These are phyloP conservation scores for Pythium guiyangense DNA, from an alignment of 352 stramenopile species.

Conservation along the genomic window DNA sequence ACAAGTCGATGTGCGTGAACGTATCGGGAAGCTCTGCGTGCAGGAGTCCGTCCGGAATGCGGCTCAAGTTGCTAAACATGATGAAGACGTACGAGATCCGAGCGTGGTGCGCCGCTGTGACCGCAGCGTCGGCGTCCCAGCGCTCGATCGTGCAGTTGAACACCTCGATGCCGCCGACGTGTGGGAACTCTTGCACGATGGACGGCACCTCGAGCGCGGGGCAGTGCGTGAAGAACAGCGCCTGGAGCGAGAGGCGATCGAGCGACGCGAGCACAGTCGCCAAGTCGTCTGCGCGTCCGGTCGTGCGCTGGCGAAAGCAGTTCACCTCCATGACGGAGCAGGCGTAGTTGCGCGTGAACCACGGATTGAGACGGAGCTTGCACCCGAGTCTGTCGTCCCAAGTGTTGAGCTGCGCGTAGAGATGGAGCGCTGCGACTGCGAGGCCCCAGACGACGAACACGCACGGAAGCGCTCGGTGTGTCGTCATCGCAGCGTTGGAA, in stretches of 20 bases:
- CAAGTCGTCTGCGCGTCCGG: conserved; percentile 4
- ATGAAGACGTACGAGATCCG: conserved; percentile 1
- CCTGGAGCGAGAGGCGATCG: conserved; percentile 1
- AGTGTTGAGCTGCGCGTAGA: background rate
- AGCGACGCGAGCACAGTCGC: background rate
- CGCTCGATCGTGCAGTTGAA: conserved; percentile 3
- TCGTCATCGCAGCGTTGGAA: no score
- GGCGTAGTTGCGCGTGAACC: conserved; percentile 1
- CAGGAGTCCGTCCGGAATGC: conserved; percentile 1
- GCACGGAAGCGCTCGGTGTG: background rate
- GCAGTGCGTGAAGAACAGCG: conserved; percentile 14
- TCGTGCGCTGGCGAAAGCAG: conserved; percentile 7
- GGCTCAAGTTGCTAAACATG: background rate
- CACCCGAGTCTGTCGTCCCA: background rate
- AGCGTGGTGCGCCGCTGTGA: background rate
- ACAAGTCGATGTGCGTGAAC: background rate
- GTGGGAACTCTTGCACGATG: conserved; percentile 9
- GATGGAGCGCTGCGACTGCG: background rate
- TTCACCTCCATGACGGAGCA: conserved; percentile 13
- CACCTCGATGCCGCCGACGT: conserved; percentile 5
- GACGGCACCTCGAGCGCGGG: conserved; percentile 7
- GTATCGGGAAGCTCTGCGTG: background rate
- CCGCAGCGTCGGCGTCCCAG: background rate
- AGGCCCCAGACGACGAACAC: background rate
- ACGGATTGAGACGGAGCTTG: background rate